These are phyloP conservation scores for Amniculicola lignicola DNA, from an alignment of 495 filamentous ascomycete species.

Conservation along the genomic window DNA sequence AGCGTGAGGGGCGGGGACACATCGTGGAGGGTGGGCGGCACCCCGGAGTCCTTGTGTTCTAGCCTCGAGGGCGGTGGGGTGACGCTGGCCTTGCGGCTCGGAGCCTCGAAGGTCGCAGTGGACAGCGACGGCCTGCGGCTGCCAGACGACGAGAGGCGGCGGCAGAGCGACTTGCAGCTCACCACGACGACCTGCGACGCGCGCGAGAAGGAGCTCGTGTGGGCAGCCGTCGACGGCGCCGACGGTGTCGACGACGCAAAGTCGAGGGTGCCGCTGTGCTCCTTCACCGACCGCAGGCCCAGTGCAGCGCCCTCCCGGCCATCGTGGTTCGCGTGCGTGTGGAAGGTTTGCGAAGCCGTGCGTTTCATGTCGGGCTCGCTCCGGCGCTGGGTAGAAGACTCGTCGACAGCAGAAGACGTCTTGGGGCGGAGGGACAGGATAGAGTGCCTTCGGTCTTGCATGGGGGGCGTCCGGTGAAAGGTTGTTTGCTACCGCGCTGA, in stretches of 20 bases:
- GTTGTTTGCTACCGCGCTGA: no score
- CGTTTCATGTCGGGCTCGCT: constrained; percentile 26
- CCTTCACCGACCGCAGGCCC: constrained; percentile 13
- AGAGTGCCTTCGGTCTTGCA: constrained; percentile 22
- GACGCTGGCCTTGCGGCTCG: background rate
- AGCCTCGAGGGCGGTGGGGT: background rate
- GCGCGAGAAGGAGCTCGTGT: constrained; percentile 27
- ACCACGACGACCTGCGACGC: constrained; percentile 4
- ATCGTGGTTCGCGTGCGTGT: constrained; percentile 9
- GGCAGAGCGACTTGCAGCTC: constrained; percentile 25
- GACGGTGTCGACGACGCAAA: background rate
- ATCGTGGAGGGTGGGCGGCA: constrained; percentile 4
- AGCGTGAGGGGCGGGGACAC: background rate
- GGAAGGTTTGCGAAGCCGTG: constrained; percentile 32
- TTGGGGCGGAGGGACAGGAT: constrained; percentile 29
- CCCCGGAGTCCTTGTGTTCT: constrained; percentile 23
- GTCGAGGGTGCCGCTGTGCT: constrained; percentile 18
- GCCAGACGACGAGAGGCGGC: constrained; percentile 24
- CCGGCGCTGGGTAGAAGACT: background rate
- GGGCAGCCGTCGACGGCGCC: constrained; percentile 1
- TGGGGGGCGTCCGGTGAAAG: constrained; percentile 9
- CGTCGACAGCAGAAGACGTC: constrained; percentile 31
- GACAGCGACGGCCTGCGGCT: constrained; percentile 10
- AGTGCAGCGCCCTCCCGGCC: constrained; percentile 1
- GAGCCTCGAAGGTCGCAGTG: background rate